These are phyloP conservation scores for Hagleromyces aurorensis DNA, from an alignment of 805 yeast species.

Conservation along the genomic window DNA sequence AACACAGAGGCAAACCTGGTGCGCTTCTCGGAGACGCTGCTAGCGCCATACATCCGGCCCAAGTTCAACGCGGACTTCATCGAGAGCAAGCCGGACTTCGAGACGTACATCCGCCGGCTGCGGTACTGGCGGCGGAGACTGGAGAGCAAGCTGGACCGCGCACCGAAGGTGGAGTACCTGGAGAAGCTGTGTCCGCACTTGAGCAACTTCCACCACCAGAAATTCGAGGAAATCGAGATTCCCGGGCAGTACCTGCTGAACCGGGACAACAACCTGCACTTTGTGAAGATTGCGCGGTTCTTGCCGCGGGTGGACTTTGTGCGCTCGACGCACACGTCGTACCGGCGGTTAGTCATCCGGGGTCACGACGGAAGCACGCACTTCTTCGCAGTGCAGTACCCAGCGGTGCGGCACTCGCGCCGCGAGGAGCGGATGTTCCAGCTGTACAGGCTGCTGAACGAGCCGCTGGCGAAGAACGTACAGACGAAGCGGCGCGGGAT, in stretches of 20 bases:
- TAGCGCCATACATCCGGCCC: slow-evolving; percentile 80
- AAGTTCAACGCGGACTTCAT: slow-evolving; percentile 92
- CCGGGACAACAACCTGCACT: slow-evolving; percentile 83
- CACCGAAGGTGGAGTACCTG: slow-evolving; percentile 69
- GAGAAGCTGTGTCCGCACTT: slow-evolving; percentile 92
- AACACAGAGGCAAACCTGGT: slow-evolving; percentile 84
- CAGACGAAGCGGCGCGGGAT: slow-evolving; percentile 83
- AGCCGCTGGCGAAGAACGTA: slow-evolving; percentile 67
- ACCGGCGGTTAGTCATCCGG: slow-evolving; percentile 78
- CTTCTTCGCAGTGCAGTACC: slow-evolving; percentile 92
- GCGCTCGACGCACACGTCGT: slow-evolving; percentile 85
- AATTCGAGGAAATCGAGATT: slow-evolving; percentile 93
- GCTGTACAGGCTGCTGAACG: slow-evolving; percentile 80
- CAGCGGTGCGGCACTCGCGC: slow-evolving; percentile 95
- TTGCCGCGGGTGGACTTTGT: slow-evolving; percentile 81
- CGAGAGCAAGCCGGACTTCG: slow-evolving; percentile 77
- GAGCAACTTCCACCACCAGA: slow-evolving; percentile 96
- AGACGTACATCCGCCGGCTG: slow-evolving; percentile 72
- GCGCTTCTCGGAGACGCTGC: slow-evolving; percentile 84
- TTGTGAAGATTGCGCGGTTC: slow-evolving; percentile 87
- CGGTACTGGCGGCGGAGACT: slow-evolving; percentile 89
- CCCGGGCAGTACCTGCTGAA: slow-evolving; percentile 94
- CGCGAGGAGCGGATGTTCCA: slow-evolving; percentile 94
- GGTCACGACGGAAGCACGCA: slow-evolving; percentile 92
- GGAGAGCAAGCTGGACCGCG: slow-evolving; percentile 84